A percentile compares a stretch with the other conserved stretches of the same genome.
phyloP scores from a whole-genome alignment of 2,329 filamentous ascomycete species.

The Aspergillus transmontanensis region DNA sequence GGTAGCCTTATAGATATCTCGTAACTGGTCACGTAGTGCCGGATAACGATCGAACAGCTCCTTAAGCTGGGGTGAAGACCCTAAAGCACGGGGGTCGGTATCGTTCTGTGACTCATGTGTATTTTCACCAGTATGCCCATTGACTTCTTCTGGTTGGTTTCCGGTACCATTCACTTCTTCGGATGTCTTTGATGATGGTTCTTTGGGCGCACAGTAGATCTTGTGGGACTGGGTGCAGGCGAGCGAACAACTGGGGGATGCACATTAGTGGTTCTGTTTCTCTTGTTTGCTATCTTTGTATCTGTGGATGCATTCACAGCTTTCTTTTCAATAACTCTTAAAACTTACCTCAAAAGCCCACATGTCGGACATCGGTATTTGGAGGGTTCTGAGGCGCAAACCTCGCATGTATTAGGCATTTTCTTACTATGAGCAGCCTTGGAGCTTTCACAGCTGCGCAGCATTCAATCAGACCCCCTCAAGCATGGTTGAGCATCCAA shows the following conservation, averaged over 20 bases:
- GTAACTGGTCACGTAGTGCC: constrained; percentile 41
- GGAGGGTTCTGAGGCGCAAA: constrained; percentile 39
- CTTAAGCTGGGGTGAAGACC: constrained; percentile 37
- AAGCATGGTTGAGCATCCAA: constrained; percentile 20
- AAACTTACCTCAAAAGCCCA: constrained; percentile 39
- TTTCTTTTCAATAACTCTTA: background rate
- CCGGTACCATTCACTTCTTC: constrained; percentile 14
- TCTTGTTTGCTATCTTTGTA: background rate
- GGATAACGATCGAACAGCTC: constrained; percentile 43
- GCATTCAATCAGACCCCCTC: constrained; percentile 16
- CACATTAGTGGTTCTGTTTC: background rate
- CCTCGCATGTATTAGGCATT: constrained; percentile 40
- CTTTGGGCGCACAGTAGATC: constrained; percentile 42
- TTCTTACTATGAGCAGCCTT: constrained; percentile 15
- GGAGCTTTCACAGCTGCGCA: constrained; percentile 13
- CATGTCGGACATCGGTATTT: constrained; percentile 46
- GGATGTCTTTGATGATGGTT: constrained; percentile 18
- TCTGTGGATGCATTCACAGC: background rate
- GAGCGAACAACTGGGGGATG: constrained; percentile 46
- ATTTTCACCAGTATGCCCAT: constrained; percentile 10
- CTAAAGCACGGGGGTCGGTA: constrained; percentile 20
- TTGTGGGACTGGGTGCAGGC: constrained; percentile 50
- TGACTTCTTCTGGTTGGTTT: constrained; percentile 13
- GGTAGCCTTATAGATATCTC: constrained; percentile 46
- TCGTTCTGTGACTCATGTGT: constrained; percentile 8